Evolutionary conservation across 2,329 filamentous ascomycete genomes (phyloP).

Genomic region (Pezicula rhizophila): DNA sequence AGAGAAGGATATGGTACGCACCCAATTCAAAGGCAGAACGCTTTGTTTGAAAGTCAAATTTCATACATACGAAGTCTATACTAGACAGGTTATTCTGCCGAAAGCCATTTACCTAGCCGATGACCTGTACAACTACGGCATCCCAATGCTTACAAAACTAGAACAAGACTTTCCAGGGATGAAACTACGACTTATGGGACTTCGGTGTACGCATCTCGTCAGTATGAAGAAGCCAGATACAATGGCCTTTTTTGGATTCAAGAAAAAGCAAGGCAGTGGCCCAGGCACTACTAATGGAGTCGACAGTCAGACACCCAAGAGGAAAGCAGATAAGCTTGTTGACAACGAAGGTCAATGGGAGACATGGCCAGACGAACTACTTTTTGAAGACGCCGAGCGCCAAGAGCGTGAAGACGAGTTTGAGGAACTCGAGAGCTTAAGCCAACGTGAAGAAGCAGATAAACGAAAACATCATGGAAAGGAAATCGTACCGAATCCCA

Average conservation of each 20-base stretch:
- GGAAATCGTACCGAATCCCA: slow-evolving; percentile 42
- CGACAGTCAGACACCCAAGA: slow-evolving; percentile 24
- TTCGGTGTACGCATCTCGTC: slow-evolving; percentile 81
- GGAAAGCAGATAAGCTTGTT: slow-evolving; percentile 31
- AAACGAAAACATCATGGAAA: slow-evolving; percentile 39
- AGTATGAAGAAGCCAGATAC: slow-evolving; percentile 77
- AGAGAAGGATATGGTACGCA: slow-evolving; percentile 74
- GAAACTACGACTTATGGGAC: slow-evolving; percentile 77
- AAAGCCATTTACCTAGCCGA: slow-evolving; percentile 67
- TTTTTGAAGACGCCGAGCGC: slow-evolving; percentile 53
- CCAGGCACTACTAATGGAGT: slow-evolving; percentile 11
- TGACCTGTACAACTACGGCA: slow-evolving; percentile 73
- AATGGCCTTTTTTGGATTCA: slow-evolving; percentile 71
- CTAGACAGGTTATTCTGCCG: slow-evolving; percentile 70
- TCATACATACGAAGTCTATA: slow-evolving; percentile 88
- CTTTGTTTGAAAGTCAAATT: slow-evolving; percentile 89
- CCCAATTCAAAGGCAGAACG: slow-evolving; percentile 83
- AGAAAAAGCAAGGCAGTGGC: slow-evolving; percentile 24
- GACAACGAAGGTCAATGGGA: slow-evolving; percentile 54
- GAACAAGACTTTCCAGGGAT: slow-evolving; percentile 77
- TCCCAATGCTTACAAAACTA: slow-evolving; percentile 79
- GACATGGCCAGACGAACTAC: slow-evolving; percentile 59
- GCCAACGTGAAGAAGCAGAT: slow-evolving; percentile 45
- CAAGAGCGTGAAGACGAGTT: slow-evolving; percentile 56
- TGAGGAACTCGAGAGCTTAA: slow-evolving; percentile 54